Base-by-base conservation (phyloP, 2,329 filamentous ascomycete genomes). In the Mollisiaceae sp. region DNA sequence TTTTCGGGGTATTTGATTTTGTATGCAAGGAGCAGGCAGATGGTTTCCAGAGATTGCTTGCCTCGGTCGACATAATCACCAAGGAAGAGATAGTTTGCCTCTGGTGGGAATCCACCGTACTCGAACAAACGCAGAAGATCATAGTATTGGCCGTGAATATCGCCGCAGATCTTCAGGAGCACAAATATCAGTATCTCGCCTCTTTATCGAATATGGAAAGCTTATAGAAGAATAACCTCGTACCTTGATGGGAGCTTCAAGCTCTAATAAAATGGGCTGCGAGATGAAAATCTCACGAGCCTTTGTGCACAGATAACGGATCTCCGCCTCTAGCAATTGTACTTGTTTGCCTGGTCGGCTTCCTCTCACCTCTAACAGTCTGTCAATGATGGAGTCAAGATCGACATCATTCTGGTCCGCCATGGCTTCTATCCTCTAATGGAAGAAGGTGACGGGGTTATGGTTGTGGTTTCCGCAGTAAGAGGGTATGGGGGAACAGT, bases 1-100 rank as follows among this genome's bases (percentile, higher is more conserved):
- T 99, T 99, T 83, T 99, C 95, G 58, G 95, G 95, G 79, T 97
- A 98, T 84, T 98, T 98, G 87, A 99, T 97, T 88, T 99, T 99
- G 88, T 98, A 99, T 69, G 93, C 93, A 60, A 99, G 87, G 64
- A 99, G 86, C 70, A 99, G 85, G 83, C 93, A 97, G 81, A 99
- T 98, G 72, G 95, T 98, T 85, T 99, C 95, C 62, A 99, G 90
- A 43, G 94, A 97, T 82, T 99, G 95, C 86, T 99, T 98, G 83
- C 95, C 95, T 83, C 95, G 90, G 80, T 99, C 95, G 75, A 99
- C 95, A 77, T 99, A 99, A 79, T 99, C 95, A 73, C 95, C 95
- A 59, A 99, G 91, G 86, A 99, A 99, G 75, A 99, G 92, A 82
- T 98, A 99, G 85, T 99, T 99, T 77, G 95, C 94, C 82, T 98